phyloP scores from a whole-genome alignment of 192 early-diverging fungal genomes.

The Chytriomyces sp. region DNA sequence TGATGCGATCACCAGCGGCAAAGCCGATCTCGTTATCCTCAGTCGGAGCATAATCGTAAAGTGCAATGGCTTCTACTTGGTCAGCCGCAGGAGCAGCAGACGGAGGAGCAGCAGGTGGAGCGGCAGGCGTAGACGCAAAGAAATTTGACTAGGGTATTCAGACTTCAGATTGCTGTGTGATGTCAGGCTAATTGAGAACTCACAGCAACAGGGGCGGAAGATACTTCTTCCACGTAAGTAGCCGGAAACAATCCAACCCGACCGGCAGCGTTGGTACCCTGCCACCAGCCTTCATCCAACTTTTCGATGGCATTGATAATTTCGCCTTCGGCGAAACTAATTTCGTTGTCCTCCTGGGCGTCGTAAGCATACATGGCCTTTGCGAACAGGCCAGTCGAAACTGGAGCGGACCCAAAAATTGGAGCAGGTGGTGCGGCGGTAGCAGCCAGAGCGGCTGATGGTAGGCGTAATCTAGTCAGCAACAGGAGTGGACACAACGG shows the following conservation, averaged over 20 bases:
- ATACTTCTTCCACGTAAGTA: constrained; percentile 48
- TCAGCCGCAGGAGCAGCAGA: not conserved
- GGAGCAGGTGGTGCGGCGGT: constrained; percentile 15
- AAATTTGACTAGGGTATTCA: not conserved
- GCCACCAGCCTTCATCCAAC: constrained; percentile 93
- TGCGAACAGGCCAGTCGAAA: constrained; percentile 48
- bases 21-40: constrained; percentile 91
- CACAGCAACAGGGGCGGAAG: not conserved
- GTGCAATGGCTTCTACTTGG: constrained; percentile 22
- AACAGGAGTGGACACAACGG: constrained; percentile 4
- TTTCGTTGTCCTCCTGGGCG: constrained; percentile 83
- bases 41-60: constrained; percentile 82
- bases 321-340: constrained; percentile 80
- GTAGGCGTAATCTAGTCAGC: too few relatives aligned
- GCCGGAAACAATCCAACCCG: constrained; percentile 81
- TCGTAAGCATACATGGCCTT: constrained; percentile 75
- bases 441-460: constrained; percentile 20
- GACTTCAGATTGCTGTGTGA: not conserved
- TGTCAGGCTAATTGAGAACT: not conserved
- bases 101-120: not conserved
- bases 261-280: constrained; percentile 76
- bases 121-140: not conserved
- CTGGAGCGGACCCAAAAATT: constrained; percentile 20
- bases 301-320: constrained; percentile 76
- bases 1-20: constrained; percentile 70